These are phyloP conservation scores for Amauroascus niger DNA, from an alignment of 2,329 filamentous ascomycete genomes.

Conservation along the genomic window DNA sequence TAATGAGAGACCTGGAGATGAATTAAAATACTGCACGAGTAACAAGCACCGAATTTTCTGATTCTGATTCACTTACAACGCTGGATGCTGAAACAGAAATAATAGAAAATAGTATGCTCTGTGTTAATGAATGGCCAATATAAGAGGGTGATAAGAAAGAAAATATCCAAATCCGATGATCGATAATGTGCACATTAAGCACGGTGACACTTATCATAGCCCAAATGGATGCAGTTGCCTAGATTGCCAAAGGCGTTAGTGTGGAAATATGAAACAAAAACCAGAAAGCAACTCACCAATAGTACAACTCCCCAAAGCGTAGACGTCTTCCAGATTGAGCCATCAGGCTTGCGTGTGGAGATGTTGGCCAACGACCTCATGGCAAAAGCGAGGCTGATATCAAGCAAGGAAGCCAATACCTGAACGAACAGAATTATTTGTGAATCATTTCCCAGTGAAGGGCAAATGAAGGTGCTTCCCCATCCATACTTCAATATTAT, in stretches of 20 bases:
- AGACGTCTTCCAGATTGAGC: conserved; percentile 8
- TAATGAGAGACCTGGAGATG: conserved; percentile 31
- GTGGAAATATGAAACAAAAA: too few species aligned
- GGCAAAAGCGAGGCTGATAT: conserved; percentile 34
- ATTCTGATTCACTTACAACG: conserved; percentile 27
- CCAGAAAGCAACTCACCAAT: conserved; percentile 12
- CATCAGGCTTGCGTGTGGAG: conserved; percentile 5
- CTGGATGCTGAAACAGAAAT: conserved; percentile 31
- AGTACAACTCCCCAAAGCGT: conserved; percentile 15
- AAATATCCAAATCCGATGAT: conserved; percentile 6
- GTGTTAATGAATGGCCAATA: conserved; percentile 28
- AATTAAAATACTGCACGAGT: neutral
- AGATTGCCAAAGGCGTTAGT: neutral
- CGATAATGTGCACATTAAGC: conserved; percentile 4
- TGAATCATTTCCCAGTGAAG: conserved; percentile 29
- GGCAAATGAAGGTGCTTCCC: conserved; percentile 43
- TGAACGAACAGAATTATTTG: conserved; percentile 32
- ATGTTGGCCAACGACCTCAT: conserved; percentile 18
- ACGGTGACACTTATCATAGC: conserved; percentile 1
- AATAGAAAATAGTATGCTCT: conserved; percentile 28
- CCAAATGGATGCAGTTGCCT: conserved; percentile 13
- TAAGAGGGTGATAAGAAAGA: neutral
- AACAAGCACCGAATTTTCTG: neutral
- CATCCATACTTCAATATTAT: conserved; percentile 29
- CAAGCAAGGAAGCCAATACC: conserved; percentile 32